These are phyloP conservation scores for Erigeron canadensis DNA, from an alignment of 129 eudicot species.

Conservation along the genomic window DNA sequence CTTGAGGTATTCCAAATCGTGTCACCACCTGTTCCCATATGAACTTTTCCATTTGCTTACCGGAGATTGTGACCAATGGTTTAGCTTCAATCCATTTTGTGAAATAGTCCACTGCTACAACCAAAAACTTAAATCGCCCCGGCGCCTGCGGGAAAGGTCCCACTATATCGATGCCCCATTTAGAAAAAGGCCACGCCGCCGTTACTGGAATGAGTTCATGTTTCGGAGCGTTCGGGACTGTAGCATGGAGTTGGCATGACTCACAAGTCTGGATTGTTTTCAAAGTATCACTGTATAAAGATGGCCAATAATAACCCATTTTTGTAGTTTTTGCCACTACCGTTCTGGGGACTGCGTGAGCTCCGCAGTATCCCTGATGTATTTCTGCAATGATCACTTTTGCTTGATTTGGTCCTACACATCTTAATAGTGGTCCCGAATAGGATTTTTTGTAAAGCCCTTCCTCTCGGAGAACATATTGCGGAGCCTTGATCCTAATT, in stretches of 20 bases:
- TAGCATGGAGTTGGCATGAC: not conserved
- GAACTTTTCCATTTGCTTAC: too few relatives aligned
- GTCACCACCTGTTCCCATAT: too few relatives aligned
- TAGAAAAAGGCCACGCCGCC: not conserved
- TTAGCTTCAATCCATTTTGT: too few relatives aligned
- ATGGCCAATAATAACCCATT: too few relatives aligned
- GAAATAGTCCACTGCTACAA: not conserved
- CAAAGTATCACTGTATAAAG: not conserved
- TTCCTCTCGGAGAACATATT: too few relatives aligned
- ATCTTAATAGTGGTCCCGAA: not conserved
- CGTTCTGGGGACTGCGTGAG: not conserved
- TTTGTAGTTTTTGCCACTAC: not conserved
- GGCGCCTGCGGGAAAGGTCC: not conserved
- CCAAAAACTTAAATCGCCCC: not conserved
- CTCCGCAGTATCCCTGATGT: not conserved
- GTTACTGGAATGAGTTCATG: not conserved
- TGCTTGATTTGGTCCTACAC: not conserved
- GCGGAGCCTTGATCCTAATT: too few relatives aligned
- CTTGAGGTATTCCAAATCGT: too few relatives aligned
- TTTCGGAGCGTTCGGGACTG: not conserved
- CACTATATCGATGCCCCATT: not conserved
- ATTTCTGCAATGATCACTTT: not conserved
- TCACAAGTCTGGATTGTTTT: not conserved
- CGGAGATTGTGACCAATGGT: not conserved
- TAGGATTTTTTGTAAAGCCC: too few relatives aligned